Conservation (phyloP, 2,329 filamentous ascomycete genomes). For the Coniochaeta sp. region DNA sequence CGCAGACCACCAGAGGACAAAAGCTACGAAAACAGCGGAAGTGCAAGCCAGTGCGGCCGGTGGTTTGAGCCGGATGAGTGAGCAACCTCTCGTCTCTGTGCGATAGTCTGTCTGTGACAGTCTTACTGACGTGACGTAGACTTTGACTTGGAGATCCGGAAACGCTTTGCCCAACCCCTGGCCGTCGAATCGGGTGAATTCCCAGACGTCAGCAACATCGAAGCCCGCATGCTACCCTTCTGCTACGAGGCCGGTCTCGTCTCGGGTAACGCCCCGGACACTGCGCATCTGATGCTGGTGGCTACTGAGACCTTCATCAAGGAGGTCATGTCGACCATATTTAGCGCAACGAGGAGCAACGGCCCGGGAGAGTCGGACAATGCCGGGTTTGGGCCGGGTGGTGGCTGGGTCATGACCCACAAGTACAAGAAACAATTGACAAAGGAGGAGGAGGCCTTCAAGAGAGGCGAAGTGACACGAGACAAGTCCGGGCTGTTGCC, state of each 20-base stretch:
- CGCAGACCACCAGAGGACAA: constrained; percentile 40
- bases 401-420: constrained; percentile 69
- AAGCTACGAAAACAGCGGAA: constrained; percentile 43
- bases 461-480: constrained; percentile 65
- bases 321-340: constrained; percentile 55
- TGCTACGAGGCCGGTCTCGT: constrained; percentile 60
- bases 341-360: constrained; percentile 58
- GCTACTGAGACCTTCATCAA: constrained; percentile 63
- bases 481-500: constrained; percentile 75
- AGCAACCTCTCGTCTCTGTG: constrained; percentile 23
- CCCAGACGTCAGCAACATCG: constrained; percentile 56
- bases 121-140: constrained; percentile 30
- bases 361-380: constrained; percentile 55
- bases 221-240: constrained; percentile 59
- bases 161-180: constrained; percentile 56
- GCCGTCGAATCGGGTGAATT: constrained; percentile 64
- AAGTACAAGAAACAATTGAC: constrained; percentile 70
- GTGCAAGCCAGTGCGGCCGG: constrained; percentile 63
- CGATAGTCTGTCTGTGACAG: background rate
- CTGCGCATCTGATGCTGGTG: constrained; percentile 56
- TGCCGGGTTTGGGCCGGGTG: constrained; percentile 57
- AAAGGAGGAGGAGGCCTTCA: constrained; percentile 65
- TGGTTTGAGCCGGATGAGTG: constrained; percentile 75
- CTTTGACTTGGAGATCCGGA: constrained; percentile 60
- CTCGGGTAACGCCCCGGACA: constrained; percentile 51